These are phyloP conservation scores for Parastagonospora avenae DNA, from an alignment of 2,329 filamentous ascomycete genomes.

Conservation along the genomic window DNA sequence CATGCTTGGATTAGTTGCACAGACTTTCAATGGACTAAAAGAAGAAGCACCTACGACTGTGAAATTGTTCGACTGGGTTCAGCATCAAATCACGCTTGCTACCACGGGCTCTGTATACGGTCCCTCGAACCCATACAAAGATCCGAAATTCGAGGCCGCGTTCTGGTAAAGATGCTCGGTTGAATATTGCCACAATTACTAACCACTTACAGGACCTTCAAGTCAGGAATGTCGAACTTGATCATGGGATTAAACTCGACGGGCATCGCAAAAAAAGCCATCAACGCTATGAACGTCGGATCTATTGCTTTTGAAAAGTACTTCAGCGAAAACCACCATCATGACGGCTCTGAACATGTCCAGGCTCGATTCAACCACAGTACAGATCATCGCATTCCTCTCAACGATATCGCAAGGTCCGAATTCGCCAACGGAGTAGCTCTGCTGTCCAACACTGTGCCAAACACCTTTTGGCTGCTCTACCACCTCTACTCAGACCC, in stretches of 20 bases:
- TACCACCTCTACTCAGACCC: conserved; percentile 42
- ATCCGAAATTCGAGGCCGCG: conserved; percentile 31
- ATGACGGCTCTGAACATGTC: conserved; percentile 41
- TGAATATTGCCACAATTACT: conserved; percentile 5
- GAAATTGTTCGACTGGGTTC: conserved; percentile 22
- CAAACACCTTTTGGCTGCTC: conserved; percentile 47
- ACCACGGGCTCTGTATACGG: conserved; percentile 47
- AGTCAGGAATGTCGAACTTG: conserved; percentile 11
- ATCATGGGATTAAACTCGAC: conserved; percentile 20
- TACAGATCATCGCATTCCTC: conserved; percentile 30
- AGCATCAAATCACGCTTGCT: conserved; percentile 35
- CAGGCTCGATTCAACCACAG: conserved; percentile 39
- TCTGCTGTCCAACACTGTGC: conserved; percentile 45
- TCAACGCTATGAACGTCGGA: conserved; percentile 35
- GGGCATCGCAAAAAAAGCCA: conserved; percentile 28
- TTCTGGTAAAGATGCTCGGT: conserved; percentile 34
- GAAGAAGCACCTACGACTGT: background rate
- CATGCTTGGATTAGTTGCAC: conserved; percentile 27
- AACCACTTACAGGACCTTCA: conserved; percentile 26
- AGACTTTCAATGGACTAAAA: conserved; percentile 8
- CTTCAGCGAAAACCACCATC: conserved; percentile 34
- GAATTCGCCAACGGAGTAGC: conserved; percentile 46
- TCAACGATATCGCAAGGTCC: conserved; percentile 45
- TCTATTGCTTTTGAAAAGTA: conserved; percentile 47
- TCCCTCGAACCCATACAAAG: conserved; percentile 43